These are phyloP conservation scores for Jimgerdemannia lactiflua DNA, from an alignment of 192 early-diverging fungal genomes.

Conservation along the genomic window DNA sequence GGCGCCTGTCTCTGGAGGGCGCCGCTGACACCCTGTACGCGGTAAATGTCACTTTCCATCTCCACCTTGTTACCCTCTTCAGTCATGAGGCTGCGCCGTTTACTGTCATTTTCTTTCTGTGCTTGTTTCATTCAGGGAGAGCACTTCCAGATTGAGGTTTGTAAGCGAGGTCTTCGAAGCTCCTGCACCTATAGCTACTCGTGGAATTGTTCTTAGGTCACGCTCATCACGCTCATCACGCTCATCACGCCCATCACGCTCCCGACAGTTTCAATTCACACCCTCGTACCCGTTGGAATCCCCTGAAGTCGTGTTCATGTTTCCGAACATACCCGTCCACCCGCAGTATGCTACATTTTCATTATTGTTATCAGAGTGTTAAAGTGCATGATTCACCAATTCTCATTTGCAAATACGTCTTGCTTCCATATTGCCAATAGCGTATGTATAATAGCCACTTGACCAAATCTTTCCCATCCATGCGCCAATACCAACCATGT, in stretches of 20 bases:
- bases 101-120: background rate
- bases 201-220: background rate
- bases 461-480: too few species aligned
- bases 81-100: background rate
- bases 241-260: background rate
- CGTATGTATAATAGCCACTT: background rate
- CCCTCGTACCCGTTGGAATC: conserved; percentile 72
- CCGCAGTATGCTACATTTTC: conserved; percentile 53
- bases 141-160: conserved; percentile 47
- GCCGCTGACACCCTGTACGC: conserved; percentile 68
- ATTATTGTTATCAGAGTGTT: conserved; percentile 6
- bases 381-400: background rate
- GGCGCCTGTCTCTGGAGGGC: conserved; percentile 61
- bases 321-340: conserved; percentile 59
- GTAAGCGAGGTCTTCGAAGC: background rate
- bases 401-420: background rate
- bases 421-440: background rate
- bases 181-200: background rate
- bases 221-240: background rate
- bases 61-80: background rate
- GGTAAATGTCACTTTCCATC: conserved; percentile 22
- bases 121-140: conserved; percentile 29
- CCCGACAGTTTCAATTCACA: conserved; percentile 64
- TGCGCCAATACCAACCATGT: too few species aligned
- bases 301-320: conserved; percentile 66